Evolutionary conservation across 2,329 filamentous ascomycete species (phyloP).

Genomic region (Scedosporium dehoogii): DNA sequence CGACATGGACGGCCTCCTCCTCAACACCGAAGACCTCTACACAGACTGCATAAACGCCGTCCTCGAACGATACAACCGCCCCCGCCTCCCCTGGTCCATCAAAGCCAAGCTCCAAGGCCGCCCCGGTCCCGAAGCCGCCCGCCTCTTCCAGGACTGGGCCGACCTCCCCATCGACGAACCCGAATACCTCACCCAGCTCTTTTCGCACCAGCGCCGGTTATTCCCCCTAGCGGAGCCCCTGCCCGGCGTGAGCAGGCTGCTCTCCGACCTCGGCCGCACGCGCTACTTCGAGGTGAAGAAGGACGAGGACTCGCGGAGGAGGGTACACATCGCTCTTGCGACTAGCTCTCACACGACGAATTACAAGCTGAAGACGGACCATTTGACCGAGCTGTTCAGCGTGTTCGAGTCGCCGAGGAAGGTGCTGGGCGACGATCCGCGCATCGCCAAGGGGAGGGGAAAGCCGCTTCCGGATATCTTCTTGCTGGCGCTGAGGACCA

Average conservation of each 20-base stretch:
- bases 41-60: slow-evolving; percentile 74
- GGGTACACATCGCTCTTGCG: slow-evolving; percentile 74
- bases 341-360: slow-evolving; percentile 66
- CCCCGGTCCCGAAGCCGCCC: slow-evolving; percentile 41
- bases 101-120: slow-evolving; percentile 73
- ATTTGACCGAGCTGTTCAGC: slow-evolving; percentile 47
- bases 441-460: slow-evolving; percentile 70
- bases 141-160: slow-evolving; percentile 66
- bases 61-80: slow-evolving; percentile 63
- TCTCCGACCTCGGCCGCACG: slow-evolving; percentile 47
- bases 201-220: slow-evolving; percentile 54
- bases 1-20: slow-evolving; percentile 95
- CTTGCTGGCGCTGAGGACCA: slow-evolving; percentile 69
- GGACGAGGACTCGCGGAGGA: slow-evolving; percentile 15
- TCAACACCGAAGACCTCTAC: slow-evolving; percentile 89
- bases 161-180: slow-evolving; percentile 66
- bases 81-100: slow-evolving; percentile 79
- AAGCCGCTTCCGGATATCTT: slow-evolving; percentile 97
- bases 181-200: slow-evolving; percentile 52
- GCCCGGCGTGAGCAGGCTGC: slow-evolving; percentile 63
- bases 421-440: slow-evolving; percentile 75
- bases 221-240: slow-evolving; percentile 71
- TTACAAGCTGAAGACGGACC: slow-evolving; percentile 65
- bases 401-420: slow-evolving; percentile 61
- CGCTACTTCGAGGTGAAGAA: slow-evolving; percentile 35